phyloP scores from a whole-genome alignment of 2,329 filamentous ascomycete genomes.

The Periconia digitata region DNA sequence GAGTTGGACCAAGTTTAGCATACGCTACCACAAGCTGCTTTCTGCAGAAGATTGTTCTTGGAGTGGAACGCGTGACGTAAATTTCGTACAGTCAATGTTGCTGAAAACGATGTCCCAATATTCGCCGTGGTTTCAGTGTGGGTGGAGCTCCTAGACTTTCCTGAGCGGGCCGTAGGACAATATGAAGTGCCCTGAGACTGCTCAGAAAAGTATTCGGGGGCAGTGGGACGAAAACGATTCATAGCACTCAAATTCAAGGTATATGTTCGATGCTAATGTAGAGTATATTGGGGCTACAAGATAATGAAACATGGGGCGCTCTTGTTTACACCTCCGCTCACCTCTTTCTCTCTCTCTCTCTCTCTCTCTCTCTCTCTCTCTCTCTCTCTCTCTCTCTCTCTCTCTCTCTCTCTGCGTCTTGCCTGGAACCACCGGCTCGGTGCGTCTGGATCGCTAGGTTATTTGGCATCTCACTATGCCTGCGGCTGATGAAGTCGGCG shows the following conservation, averaged over 20 bases:
- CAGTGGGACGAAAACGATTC: neutral
- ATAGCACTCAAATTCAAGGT: neutral
- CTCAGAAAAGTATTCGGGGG: too few relatives aligned
- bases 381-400: too few relatives aligned
- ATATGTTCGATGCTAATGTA: neutral
- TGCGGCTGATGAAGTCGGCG: too few relatives aligned
- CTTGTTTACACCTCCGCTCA: neutral
- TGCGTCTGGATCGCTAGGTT: neutral
- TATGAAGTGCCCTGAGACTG: neutral
- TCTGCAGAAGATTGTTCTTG: neutral
- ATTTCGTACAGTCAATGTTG: neutral
- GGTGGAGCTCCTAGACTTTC: neutral
- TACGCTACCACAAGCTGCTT: neutral
- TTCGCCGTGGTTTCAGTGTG: neutral
- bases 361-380: too few relatives aligned
- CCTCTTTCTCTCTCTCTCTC: too few relatives aligned
- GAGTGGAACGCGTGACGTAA: neutral
- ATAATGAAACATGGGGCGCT: neutral
- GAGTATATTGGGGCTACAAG: neutral
- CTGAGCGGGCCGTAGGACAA: neutral
- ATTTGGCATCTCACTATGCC: too few relatives aligned
- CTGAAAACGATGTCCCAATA: neutral
- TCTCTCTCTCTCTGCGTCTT: too few relatives aligned
- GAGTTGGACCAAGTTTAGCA: too few relatives aligned
- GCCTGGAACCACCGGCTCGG: neutral